phyloP scores from a whole-genome alignment of 2,329 filamentous ascomycete species.

The Aureobasidium melanogenum region DNA sequence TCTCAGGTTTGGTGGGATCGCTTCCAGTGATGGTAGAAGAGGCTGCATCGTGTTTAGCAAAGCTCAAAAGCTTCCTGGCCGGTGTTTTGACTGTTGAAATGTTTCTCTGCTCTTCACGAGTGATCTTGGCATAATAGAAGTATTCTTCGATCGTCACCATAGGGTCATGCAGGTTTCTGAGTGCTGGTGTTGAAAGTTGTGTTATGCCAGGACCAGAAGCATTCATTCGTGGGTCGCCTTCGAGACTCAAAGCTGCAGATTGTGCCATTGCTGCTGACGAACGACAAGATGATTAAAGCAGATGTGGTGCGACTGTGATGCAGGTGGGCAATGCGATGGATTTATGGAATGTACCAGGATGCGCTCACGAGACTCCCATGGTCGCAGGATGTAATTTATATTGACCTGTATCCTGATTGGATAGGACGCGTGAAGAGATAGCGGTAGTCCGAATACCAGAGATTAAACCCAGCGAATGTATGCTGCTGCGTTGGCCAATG shows the following conservation, averaged over 20 bases:
- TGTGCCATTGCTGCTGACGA: neutral
- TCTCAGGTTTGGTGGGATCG: neutral
- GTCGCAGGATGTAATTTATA: neutral
- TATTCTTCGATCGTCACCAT: conserved; percentile 32
- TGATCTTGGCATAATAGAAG: conserved; percentile 29
- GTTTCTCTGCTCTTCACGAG: conserved; percentile 25
- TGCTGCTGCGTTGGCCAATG: neutral
- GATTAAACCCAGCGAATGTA: neutral
- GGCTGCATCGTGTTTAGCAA: conserved; percentile 10
- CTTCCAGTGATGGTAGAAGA: neutral
- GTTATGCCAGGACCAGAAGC: neutral
- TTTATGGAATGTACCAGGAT: neutral
- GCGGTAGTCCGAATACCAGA: neutral
- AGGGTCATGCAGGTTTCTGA: conserved; percentile 17
- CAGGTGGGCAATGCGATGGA: neutral
- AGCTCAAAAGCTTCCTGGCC: conserved; percentile 7
- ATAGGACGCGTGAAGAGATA: neutral
- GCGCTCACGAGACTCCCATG: neutral
- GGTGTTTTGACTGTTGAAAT: conserved; percentile 15
- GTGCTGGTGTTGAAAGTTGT: neutral
- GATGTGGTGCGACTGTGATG: neutral
- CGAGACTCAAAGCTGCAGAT: conserved; percentile 1
- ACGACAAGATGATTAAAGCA: neutral
- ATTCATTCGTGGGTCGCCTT: conserved; percentile 8
- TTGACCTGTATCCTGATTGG: neutral